Conservation (phyloP, 2,329 filamentous ascomycete species). For the Penicillium griseofulvum region DNA sequence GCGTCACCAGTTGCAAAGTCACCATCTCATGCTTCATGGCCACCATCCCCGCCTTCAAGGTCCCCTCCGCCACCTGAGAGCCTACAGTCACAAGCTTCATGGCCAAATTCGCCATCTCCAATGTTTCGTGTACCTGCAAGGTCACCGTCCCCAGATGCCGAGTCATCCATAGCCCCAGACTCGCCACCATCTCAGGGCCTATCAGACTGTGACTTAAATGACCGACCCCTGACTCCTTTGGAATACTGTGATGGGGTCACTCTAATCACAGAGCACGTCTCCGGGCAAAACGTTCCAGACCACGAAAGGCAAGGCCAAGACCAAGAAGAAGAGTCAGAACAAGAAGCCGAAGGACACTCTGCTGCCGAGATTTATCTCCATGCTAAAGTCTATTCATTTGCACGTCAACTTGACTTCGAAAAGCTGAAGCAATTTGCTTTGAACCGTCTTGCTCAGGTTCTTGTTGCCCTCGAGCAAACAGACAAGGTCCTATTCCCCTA, state of each 20-base stretch:
- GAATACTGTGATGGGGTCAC: background rate
- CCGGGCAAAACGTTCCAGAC: background rate
- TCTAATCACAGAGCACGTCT: background rate
- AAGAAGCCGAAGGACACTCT: background rate
- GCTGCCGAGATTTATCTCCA: constrained; percentile 3
- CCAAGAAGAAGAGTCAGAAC: background rate
- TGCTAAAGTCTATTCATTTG: constrained; percentile 8
- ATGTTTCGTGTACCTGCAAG: background rate
- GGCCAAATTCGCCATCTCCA: background rate
- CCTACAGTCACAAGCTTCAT: background rate
- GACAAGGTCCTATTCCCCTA: background rate
- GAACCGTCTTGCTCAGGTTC: background rate
- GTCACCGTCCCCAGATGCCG: background rate
- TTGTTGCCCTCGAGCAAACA: background rate
- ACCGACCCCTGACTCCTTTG: background rate
- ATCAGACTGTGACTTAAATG: background rate
- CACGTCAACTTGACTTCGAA: background rate
- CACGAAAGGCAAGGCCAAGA: background rate
- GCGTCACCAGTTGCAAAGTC: background rate
- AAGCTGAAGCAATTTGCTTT: constrained; percentile 3
- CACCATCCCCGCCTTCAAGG: background rate
- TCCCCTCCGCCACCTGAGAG: background rate
- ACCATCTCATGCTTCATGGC: background rate
- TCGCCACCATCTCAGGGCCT: background rate
- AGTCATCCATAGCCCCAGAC: background rate